Percentiles rank a stretch among this genome's conserved stretches.
Conservation (phyloP, 2,329 filamentous ascomycete genomes). For the Fusarium sp. region DNA sequence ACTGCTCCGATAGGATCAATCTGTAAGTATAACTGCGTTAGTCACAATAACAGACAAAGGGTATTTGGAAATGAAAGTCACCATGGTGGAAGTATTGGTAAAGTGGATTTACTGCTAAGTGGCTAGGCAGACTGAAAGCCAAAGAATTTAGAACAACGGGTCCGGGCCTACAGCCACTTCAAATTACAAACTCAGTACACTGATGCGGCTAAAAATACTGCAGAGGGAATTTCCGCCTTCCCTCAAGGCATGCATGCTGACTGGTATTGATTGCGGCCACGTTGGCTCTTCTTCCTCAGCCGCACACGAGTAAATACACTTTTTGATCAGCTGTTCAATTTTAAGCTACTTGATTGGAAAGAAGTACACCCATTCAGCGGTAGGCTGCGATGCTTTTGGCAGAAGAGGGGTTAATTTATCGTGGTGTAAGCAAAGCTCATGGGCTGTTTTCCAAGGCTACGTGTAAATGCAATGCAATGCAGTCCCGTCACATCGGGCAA, state of each 20-base stretch:
- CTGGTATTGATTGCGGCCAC: neutral
- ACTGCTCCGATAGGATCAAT: neutral
- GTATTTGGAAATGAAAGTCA: neutral
- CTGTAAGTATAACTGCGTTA: neutral
- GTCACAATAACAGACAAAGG: neutral
- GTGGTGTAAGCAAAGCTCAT: neutral
- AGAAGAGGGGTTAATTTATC: neutral
- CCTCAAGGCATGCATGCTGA: neutral
- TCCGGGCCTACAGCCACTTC: neutral
- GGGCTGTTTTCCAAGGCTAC: neutral
- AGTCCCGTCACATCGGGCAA: neutral
- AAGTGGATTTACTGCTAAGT: neutral
- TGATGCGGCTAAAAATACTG: neutral
- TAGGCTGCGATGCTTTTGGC: neutral
- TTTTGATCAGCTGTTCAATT: neutral
- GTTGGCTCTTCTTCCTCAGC: neutral
- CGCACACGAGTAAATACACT: neutral
- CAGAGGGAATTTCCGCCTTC: neutral
- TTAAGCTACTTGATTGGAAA: neutral
- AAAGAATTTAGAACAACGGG: neutral
- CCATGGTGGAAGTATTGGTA: neutral
- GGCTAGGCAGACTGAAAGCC: neutral
- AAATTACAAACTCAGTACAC: neutral
- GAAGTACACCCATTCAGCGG: neutral
- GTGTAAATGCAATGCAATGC: slow-evolving; percentile 1